Evolutionary conservation across 352 stramenopile species (phyloP).

Genomic region (Phytopythium sindhum): DNA sequence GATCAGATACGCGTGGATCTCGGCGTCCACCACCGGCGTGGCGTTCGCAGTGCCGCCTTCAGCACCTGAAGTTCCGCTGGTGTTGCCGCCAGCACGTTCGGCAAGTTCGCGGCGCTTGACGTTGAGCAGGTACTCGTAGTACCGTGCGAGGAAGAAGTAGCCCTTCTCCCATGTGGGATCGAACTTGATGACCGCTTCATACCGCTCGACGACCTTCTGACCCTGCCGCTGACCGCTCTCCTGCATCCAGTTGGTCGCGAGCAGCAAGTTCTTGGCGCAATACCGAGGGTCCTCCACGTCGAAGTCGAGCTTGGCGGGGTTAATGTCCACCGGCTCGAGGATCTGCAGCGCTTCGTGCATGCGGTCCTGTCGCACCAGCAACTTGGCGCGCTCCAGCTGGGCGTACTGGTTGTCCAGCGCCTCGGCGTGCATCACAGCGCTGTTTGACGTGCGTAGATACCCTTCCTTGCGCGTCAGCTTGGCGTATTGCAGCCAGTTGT

Average conservation of each 20-base stretch:
- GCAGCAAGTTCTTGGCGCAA: slow-evolving; percentile 87
- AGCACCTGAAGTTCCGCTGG: slow-evolving; percentile 21
- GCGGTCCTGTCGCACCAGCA: slow-evolving; percentile 77
- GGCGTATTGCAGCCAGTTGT: slow-evolving; percentile 80
- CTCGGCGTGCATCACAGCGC: slow-evolving; percentile 84
- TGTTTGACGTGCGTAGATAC: slow-evolving; percentile 74
- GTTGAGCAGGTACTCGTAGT: slow-evolving; percentile 90
- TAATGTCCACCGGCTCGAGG: slow-evolving; percentile 77
- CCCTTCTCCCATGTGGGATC: slow-evolving; percentile 93
- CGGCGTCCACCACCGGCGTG: slow-evolving; percentile 41
- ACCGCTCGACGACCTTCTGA: slow-evolving; percentile 92
- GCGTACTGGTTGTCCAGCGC: slow-evolving; percentile 73
- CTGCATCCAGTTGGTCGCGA: slow-evolving; percentile 96
- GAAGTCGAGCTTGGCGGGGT: slow-evolving; percentile 69
- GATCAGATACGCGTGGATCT: slow-evolving; percentile 75
- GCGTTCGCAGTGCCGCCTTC: slow-evolving; percentile 26
- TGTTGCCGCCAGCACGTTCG: background rate
- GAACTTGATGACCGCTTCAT: slow-evolving; percentile 93
- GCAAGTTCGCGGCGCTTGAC: slow-evolving; percentile 51
- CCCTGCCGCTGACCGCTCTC: slow-evolving; percentile 92
- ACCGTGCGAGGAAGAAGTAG: slow-evolving; percentile 89
- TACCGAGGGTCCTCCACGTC: slow-evolving; percentile 71
- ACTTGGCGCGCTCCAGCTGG: slow-evolving; percentile 72
- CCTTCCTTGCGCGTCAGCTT: slow-evolving; percentile 85
- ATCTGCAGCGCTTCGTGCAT: slow-evolving; percentile 85